phyloP scores from a whole-genome alignment of 1,139 yeast genomes.

The Debaryomycetaceae sp. region DNA sequence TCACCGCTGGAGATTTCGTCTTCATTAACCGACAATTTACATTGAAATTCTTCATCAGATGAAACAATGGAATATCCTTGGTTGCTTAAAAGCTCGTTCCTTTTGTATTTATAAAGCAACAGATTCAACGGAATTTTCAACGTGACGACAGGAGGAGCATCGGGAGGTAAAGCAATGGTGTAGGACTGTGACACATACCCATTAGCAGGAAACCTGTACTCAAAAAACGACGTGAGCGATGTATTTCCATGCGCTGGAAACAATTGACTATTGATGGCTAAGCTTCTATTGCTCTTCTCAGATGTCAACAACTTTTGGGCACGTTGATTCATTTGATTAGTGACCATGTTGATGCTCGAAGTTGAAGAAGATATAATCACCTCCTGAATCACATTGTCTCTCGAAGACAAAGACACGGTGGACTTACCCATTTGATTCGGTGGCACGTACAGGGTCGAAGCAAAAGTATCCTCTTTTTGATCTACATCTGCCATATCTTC shows the following conservation, averaged over 20 bases:
- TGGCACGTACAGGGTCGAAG: constrained; percentile 5
- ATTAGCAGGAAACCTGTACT: constrained; percentile 43
- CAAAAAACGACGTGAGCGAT: constrained; percentile 32
- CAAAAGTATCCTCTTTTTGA: constrained; percentile 6
- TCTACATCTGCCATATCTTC: constrained; percentile 5
- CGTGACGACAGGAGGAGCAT: constrained; percentile 41
- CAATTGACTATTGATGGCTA: constrained; percentile 26
- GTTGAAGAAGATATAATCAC: constrained; percentile 36
- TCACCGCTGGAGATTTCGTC: constrained; percentile 42
- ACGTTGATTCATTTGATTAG: constrained; percentile 26
- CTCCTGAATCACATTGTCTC: constrained; percentile 34
- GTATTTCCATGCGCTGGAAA: constrained; percentile 31
- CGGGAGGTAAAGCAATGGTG: constrained; percentile 42
- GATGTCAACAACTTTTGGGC: constrained; percentile 12
- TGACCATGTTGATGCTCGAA: constrained; percentile 21
- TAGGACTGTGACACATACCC: constrained; percentile 43
- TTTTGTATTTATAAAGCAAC: constrained; percentile 32
- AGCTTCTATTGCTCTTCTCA: constrained; percentile 19
- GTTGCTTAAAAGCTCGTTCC: constrained; percentile 30
- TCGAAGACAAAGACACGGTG: constrained; percentile 18
- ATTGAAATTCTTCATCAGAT: constrained; percentile 41
- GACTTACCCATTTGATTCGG: constrained; percentile 30
- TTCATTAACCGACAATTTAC: constrained; percentile 45
- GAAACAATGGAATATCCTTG: constrained; percentile 24
- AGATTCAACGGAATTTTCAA: constrained; percentile 44